Evolutionary conservation across 2,329 filamentous ascomycete genomes (phyloP), one percentile per base, ranked within the genome.

Genomic region (Tolypocladium paradoxum): DNA sequence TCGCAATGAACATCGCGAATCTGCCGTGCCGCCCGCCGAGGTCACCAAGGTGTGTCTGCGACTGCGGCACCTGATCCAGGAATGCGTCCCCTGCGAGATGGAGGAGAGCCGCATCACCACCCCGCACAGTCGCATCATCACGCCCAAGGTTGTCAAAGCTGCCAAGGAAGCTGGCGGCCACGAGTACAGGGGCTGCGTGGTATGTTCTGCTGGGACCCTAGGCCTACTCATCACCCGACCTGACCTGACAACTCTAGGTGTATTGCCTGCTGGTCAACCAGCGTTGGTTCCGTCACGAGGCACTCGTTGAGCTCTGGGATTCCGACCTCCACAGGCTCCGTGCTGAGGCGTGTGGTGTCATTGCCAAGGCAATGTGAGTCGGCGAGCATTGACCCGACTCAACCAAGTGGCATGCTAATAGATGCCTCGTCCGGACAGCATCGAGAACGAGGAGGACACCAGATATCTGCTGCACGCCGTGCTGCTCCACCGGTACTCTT

Each of bases 21-120:
- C 88, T 12, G 83, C 87, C 31, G 83, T 92, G 36, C 81, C 88
- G 1, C 77, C 91, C 14, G 76, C 79, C 55, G 86, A 93, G 62
- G 91, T 96, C 56, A 96, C 92, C 56, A 91, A 91, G 66, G 79
- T 95, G 53, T 92, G 91, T 29, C 79, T 99, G 18, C 88, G 90
- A 54, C 76, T 99, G 58, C 95, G 92, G 62, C 90, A 95, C 66
- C 83, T 96, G 61, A 84, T 99, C 62, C 90, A 96, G 70, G 82
- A 90, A 66, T 85, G 90, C 53, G 82, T 99, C 29, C 88, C 92
- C 1, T 96, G 89, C 73, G 93, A 99, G 69, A 77, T 99, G 38
- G 85, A 93, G 54, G 83, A 88, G 64, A 76, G 76, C 6, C 75
- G 81, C 53, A 77, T 99, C 64, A 93, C 87, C 4, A 78, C 78